These are phyloP conservation scores for Falciphora oryzae DNA, from an alignment of 2,329 filamentous ascomycete species.

Conservation along the genomic window DNA sequence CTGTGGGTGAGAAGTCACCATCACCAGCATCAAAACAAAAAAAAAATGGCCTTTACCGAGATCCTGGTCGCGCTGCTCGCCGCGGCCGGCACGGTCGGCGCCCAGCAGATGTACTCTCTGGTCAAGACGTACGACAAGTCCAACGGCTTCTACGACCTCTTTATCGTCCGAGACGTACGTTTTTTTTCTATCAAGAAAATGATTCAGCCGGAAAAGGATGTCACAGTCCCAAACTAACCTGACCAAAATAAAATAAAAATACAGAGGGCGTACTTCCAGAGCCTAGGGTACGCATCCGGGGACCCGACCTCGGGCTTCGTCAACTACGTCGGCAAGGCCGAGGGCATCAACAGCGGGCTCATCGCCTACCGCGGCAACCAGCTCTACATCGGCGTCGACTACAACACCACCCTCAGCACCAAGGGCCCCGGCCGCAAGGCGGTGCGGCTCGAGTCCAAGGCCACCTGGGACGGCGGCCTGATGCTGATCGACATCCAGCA, in stretches of 20 bases:
- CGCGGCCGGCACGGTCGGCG: background rate
- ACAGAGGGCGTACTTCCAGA: conserved; percentile 7
- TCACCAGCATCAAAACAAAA: background rate
- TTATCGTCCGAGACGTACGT: conserved; percentile 7
- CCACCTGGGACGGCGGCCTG: conserved; percentile 38
- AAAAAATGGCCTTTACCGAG: conserved; percentile 4
- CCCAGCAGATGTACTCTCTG: background rate
- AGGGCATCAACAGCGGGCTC: conserved; percentile 32
- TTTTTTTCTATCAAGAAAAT: too few relatives aligned
- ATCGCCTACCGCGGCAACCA: conserved; percentile 28
- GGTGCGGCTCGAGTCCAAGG: conserved; percentile 39
- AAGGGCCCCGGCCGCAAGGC: conserved; percentile 30
- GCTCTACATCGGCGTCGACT: conserved; percentile 42
- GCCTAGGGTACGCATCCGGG: background rate
- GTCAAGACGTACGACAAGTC: conserved; percentile 8
- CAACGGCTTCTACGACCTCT: conserved; percentile 7
- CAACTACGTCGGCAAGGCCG: conserved; percentile 30
- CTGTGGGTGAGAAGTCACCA: background rate
- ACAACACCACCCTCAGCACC: conserved; percentile 26
- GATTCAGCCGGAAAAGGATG: background rate
- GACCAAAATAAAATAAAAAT: background rate
- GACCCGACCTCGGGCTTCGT: conserved; percentile 20
- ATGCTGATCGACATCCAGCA: conserved; percentile 42
- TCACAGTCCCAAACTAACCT: background rate
- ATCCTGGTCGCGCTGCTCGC: background rate